Evolutionary conservation across 179 eudicot genomes (phyloP).

Genomic region (Actinidia arguta): DNA sequence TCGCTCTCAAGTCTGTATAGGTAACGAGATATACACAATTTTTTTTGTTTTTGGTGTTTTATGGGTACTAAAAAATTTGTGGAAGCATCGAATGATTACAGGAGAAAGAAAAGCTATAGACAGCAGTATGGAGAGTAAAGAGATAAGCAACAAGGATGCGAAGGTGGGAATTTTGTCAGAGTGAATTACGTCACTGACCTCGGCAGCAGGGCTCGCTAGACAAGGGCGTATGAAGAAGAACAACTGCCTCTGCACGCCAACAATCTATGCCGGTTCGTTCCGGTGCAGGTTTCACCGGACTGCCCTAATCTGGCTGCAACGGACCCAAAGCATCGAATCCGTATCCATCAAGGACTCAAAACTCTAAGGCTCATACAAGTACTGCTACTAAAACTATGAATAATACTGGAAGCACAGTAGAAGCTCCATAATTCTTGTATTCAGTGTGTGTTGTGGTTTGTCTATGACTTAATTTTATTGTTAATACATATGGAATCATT

Average conservation of each 20-base stretch:
- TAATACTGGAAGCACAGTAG: not conserved
- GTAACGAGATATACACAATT: too few relatives aligned
- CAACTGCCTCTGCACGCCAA: conserved; percentile 51
- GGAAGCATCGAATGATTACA: not conserved
- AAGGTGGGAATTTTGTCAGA: conserved; percentile 24
- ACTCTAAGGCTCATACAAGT: not conserved
- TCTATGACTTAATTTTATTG: not conserved
- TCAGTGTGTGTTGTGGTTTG: not conserved
- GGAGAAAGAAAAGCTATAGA: not conserved
- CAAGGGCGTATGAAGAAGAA: conserved; percentile 46
- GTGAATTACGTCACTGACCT: not conserved
- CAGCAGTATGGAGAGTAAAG: conserved; percentile 12
- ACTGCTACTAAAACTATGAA: not conserved
- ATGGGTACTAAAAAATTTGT: not conserved
- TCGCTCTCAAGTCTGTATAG: too few relatives aligned
- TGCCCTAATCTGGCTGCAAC: conserved; percentile 23
- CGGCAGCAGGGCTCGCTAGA: conserved; percentile 32
- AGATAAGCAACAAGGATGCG: conserved; percentile 20
- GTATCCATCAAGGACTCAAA: conserved; percentile 11
- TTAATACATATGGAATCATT: not conserved
- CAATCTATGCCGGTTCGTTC: conserved; percentile 51
- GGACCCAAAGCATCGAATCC: conserved; percentile 42
- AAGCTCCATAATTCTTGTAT: not conserved
- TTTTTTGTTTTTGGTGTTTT: not conserved
- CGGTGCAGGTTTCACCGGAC: conserved; percentile 50